Base-by-base conservation (phyloP, 1,284 basidiomycete genomes). In the Caloboletus firmus region DNA sequence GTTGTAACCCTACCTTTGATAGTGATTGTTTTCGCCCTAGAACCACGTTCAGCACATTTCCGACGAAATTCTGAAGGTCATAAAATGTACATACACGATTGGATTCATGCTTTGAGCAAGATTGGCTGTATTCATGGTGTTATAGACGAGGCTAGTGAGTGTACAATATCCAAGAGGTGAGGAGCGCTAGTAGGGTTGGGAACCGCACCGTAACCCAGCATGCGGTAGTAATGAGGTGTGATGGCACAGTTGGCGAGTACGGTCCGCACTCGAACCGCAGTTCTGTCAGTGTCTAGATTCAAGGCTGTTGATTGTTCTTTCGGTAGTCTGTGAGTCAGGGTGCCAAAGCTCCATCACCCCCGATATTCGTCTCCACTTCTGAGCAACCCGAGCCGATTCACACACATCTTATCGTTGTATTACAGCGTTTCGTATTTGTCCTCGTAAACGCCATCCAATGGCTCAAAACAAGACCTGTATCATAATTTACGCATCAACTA, bases 401-500 rank as follows among this genome's bases (percentile, higher is more conserved):
- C 40, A 37, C 45, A 41, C 40, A 28, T 42, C 41, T 43, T 43
- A 50, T 37, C 48, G n/a, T 58, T 63, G 69, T 71, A 70, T 56
- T 57, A 57, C 50, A 45, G 49, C 51, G 45, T 37, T 45, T 42
- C 18, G 15, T 32, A 24, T 34, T 18, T 26, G 17, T 44, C 17
- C 34, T n/a, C 40, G 35, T 45, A 26, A 26, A 30, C 34, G 28
- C 22, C 17, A 41, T 36, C 24, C 47, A 44, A 47, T 59, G 60
- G 48, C 46, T 47, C 48, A 56, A 69, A 44, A 66, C 48, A 59
- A 57, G 58, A 47, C 48, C 26, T 70, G 66, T 67, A 67, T 58
- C 63, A 63, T 68, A 68, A 62, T 54, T 61, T 71, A 72, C 61
- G 54, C 49, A 65, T 70, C 63, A 72, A 69, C 68, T 71, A 68